phyloP scores from a whole-genome alignment of 805 yeast species.

The Cyberlindnera meyerae region DNA sequence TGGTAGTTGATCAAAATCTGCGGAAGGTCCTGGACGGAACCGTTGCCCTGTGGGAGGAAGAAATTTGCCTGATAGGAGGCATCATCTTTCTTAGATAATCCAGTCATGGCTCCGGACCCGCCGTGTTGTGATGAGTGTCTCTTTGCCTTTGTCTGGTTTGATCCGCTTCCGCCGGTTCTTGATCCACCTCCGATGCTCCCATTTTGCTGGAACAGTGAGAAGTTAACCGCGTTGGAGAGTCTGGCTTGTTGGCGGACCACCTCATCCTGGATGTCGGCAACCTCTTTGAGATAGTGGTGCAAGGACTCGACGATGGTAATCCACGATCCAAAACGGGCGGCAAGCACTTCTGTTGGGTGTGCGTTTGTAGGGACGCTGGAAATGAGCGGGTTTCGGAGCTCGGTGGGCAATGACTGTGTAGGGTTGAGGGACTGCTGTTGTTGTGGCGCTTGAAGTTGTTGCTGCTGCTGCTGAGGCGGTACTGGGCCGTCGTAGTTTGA shows the following conservation, averaged over 20 bases:
- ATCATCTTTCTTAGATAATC: constrained; percentile 18
- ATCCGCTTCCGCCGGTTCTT: too few relatives aligned
- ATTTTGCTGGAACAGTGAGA: constrained; percentile 28
- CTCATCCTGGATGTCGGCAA: constrained; percentile 83
- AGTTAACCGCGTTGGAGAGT: constrained; percentile 69
- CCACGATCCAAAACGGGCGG: constrained; percentile 84
- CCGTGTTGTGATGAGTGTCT: too few relatives aligned
- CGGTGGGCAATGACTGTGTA: constrained; percentile 18
- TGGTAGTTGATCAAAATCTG: constrained; percentile 63
- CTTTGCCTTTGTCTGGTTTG: too few relatives aligned
- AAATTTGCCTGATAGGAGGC: constrained; percentile 30
- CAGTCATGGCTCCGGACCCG: too few relatives aligned
- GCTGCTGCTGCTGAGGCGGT: constrained; percentile 4
- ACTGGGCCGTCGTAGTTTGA: constrained; percentile 1
- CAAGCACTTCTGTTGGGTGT: constrained; percentile 83
- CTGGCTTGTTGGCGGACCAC: constrained; percentile 77
- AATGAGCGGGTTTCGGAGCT: constrained; percentile 45
- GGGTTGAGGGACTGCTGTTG: constrained; percentile 3
- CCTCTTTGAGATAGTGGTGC: constrained; percentile 70
- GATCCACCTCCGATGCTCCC: background rate
- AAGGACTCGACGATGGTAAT: constrained; percentile 71
- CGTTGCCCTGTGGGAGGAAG: constrained; percentile 74
- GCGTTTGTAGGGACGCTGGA: constrained; percentile 52
- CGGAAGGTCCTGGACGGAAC: constrained; percentile 81
- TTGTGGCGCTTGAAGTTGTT: constrained; percentile 3